phyloP scores from a whole-genome alignment of 257 asterid genomes.

The Verbena officinalis region DNA sequence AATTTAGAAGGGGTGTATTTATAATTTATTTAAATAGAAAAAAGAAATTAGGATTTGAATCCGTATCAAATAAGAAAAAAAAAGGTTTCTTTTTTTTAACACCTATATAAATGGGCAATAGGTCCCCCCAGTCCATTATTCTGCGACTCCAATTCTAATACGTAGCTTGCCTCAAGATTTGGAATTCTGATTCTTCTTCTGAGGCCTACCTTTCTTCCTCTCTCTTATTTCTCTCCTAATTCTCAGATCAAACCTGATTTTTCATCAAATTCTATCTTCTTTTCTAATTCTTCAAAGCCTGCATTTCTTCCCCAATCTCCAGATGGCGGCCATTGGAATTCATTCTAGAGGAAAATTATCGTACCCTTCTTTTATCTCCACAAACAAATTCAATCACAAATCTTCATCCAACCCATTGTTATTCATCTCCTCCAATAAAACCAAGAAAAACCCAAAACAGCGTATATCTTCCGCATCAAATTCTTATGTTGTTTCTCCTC shows the following conservation, averaged over 20 bases:
- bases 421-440: conserved; percentile 4
- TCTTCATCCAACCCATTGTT: conserved; percentile 16
- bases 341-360: conserved; percentile 24
- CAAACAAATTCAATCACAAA: conserved; percentile 17
- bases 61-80: too few species aligned
- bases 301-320: conserved; percentile 28
- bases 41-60: too few species aligned
- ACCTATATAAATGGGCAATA: conserved; percentile 7
- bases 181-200: neutral
- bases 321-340: conserved; percentile 48
- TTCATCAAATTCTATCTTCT: neutral
- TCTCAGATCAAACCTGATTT: neutral
- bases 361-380: conserved; percentile 27
- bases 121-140: too few species aligned
- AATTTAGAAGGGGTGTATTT: too few species aligned
- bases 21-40: too few species aligned
- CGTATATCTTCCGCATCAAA: conserved; percentile 16
- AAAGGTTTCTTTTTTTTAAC: too few species aligned
- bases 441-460: conserved; percentile 1
- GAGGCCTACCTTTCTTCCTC: conserved; percentile 5
- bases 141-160: neutral
- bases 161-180: neutral
- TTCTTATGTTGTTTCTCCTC: conserved; percentile 6
- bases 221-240: neutral
- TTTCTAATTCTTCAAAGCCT: neutral